Percentiles rank a stretch among this genome's conserved stretches.
Conservation (phyloP, 2,329 filamentous ascomycete species). For the Colletotrichum sp. region DNA sequence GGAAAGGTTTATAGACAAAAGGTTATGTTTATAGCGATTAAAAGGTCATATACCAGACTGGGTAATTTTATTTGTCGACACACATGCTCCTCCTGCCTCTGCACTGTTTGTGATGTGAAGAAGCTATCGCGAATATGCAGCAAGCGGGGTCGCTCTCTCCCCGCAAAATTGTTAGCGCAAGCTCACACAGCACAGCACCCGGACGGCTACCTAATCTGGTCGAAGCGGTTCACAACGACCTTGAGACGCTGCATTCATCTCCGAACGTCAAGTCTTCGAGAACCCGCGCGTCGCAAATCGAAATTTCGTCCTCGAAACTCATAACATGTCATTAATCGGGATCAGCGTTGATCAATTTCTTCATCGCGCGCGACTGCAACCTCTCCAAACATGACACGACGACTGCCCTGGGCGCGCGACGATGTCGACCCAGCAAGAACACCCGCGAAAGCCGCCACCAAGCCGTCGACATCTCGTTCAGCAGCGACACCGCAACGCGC, state of each 20-base stretch:
- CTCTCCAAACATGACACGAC: constrained; percentile 48
- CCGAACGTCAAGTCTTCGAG: neutral
- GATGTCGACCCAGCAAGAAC: neutral
- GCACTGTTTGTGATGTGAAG: neutral
- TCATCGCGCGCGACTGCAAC: neutral
- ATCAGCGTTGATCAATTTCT: neutral
- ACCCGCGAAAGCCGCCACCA: neutral
- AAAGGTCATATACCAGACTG: constrained; percentile 11
- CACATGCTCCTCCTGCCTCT: neutral
- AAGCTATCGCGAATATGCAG: neutral
- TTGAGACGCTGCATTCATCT: neutral
- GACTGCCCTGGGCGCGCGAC: constrained; percentile 46
- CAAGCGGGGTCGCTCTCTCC: neutral
- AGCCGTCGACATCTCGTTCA: neutral
- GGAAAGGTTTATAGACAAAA: constrained; percentile 14
- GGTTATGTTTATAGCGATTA: constrained; percentile 6
- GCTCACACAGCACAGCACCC: neutral
- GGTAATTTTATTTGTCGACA: neutral
- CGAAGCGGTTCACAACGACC: neutral
- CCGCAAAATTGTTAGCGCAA: neutral
- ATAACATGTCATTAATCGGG: neutral
- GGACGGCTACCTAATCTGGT: neutral
- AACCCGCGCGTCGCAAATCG: neutral
- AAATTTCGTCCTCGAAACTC: neutral
- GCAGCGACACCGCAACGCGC: neutral